A percentile compares a stretch with the other conserved stretches of the same genome.
Conservation (phyloP, 1,284 basidiomycete genomes). For the Heterobasidion parviporum region DNA sequence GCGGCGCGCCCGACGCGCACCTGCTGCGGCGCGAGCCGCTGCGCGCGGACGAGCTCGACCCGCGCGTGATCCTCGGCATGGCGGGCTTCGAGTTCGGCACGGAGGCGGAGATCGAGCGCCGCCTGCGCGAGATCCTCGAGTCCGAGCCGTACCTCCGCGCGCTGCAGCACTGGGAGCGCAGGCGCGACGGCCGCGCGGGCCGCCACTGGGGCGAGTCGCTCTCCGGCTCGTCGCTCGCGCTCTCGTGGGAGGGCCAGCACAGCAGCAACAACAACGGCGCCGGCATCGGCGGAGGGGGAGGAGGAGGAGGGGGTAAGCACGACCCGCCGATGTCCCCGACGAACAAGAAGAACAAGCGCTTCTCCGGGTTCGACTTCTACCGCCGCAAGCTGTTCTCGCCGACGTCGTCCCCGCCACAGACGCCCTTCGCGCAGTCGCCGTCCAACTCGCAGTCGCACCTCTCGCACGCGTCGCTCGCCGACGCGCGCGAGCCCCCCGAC, state of each 20-base stretch:
- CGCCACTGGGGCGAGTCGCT: constrained; percentile 43
- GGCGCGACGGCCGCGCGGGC: constrained; percentile 42
- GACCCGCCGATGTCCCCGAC: constrained; percentile 31
- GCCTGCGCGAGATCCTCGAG: constrained; percentile 66
- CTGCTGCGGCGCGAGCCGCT: constrained; percentile 86
- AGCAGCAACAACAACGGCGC: constrained; percentile 18
- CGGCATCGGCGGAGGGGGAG: constrained; percentile 20
- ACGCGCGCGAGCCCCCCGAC: constrained; percentile 53
- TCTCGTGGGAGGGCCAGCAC: constrained; percentile 49
- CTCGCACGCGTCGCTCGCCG: constrained; percentile 35
- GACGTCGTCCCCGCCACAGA: constrained; percentile 48
- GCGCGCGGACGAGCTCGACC: constrained; percentile 80
- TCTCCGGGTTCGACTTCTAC: constrained; percentile 95
- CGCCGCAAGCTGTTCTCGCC: constrained; percentile 82
- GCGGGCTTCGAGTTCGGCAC: constrained; percentile 95
- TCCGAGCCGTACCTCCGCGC: constrained; percentile 74
- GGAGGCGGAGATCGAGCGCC: constrained; percentile 77
- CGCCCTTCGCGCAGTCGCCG: constrained; percentile 37
- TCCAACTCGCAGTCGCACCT: constrained; percentile 48
- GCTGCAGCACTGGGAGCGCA: constrained; percentile 73
- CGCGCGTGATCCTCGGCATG: constrained; percentile 85
- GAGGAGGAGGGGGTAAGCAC: background rate
- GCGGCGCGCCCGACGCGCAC: constrained; percentile 74
- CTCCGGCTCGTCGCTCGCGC: constrained; percentile 58
- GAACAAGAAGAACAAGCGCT: constrained; percentile 56